A percentile compares a stretch with the other conserved stretches of the same genome.
Evolutionary conservation across 1,284 basidiomycete genomes (phyloP).

Genomic region (Apiotrichum montevideense): DNA sequence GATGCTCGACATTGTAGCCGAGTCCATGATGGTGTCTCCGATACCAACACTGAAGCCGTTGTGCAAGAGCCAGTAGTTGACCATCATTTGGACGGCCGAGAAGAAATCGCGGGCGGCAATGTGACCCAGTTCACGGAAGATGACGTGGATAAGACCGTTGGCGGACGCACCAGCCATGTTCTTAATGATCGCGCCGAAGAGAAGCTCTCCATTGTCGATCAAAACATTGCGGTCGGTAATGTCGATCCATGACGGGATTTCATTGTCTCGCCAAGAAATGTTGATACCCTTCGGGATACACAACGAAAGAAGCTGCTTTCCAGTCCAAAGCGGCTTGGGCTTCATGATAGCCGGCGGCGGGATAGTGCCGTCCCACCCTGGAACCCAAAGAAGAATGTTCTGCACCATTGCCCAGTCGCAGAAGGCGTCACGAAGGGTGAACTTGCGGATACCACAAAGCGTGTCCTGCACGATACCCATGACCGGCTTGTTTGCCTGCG

Average conservation of each 20-base stretch:
- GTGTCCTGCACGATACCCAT: conserved; percentile 99
- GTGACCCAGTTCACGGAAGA: conserved; percentile 95
- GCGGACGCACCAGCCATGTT: conserved; percentile 94
- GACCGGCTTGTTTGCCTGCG: conserved; percentile 98
- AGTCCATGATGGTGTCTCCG: conserved; percentile 95
- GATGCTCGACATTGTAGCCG: conserved; percentile 78
- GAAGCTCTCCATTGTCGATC: conserved; percentile 94
- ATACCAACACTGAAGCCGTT: conserved; percentile 99
- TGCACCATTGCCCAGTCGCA: conserved; percentile 91
- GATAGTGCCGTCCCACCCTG: conserved; percentile 90
- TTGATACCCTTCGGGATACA: conserved; percentile 95
- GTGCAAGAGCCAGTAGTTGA: conserved; percentile 98
- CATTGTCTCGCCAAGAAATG: conserved; percentile 64
- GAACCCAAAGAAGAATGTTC: conserved; percentile 95
- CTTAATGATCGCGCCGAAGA: conserved; percentile 95
- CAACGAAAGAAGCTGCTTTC: conserved; percentile 93
- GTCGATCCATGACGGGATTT: conserved; percentile 72
- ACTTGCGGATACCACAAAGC: conserved; percentile 93
- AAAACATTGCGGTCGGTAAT: conserved; percentile 88
- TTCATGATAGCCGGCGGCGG: conserved; percentile 93
- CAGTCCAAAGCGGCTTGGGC: conserved; percentile 95
- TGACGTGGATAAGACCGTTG: conserved; percentile 92
- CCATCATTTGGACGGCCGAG: conserved; percentile 87
- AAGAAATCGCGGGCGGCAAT: conserved; percentile 89
- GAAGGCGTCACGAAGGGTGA: conserved; percentile 90